Conservation (phyloP, 805 yeast genomes). For the Wickerhamomyces kurtzmanii region DNA sequence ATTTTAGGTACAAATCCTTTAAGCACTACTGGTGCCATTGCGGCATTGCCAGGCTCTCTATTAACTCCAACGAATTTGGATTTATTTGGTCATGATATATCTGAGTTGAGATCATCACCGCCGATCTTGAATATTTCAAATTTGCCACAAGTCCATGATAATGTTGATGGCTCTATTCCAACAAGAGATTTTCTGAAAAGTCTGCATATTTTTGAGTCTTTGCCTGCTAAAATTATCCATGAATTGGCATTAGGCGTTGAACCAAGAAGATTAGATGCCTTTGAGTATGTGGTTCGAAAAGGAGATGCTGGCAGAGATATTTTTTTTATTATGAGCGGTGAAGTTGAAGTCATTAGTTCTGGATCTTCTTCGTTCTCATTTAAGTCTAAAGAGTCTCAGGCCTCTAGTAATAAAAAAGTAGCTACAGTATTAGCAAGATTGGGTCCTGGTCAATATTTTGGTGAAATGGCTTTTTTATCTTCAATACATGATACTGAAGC, state of each 20-base stretch:
- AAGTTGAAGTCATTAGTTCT: conserved; percentile 53
- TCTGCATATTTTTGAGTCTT: conserved; percentile 45
- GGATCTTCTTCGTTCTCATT: conserved; percentile 14
- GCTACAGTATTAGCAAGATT: conserved; percentile 46
- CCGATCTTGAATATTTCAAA: not conserved
- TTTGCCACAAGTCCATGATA: conserved; percentile 20
- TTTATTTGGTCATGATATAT: not conserved
- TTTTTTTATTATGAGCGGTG: conserved; percentile 58
- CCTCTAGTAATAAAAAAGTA: conserved; percentile 9
- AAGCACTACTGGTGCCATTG: conserved; percentile 19
- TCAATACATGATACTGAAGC: conserved; percentile 23
- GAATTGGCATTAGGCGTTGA: conserved; percentile 57
- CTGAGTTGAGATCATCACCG: not conserved
- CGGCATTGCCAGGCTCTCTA: conserved; percentile 28
- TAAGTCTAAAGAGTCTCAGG: conserved; percentile 8
- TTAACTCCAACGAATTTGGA: conserved; percentile 22
- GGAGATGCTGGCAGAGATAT: conserved; percentile 56
- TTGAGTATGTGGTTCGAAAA: conserved; percentile 50
- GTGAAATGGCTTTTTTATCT: conserved; percentile 64
- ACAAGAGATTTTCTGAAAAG: conserved; percentile 48
- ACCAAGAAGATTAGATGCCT: conserved; percentile 40
- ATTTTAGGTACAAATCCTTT: conserved; percentile 16
- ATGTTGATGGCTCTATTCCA: conserved; percentile 44
- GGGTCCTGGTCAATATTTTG: conserved; percentile 58
- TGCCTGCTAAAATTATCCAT: conserved; percentile 53